Conservation (phyloP, 768 basidiomycete genomes). For the Mycena galopus region DNA sequence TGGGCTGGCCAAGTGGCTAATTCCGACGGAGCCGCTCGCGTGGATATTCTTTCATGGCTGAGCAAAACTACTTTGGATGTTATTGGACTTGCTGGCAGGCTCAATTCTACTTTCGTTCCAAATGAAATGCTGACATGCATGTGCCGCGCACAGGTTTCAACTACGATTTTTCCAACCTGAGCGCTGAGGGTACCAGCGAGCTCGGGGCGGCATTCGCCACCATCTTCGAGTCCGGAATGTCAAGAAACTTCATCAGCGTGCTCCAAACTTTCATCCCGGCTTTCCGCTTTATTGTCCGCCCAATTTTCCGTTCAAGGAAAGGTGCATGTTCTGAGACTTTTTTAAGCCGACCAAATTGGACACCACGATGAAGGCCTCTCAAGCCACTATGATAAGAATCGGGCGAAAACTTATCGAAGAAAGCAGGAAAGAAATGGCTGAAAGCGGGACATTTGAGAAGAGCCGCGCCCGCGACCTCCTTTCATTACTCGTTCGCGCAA, state of each 20-base stretch:
- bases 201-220: slow-evolving; percentile 58
- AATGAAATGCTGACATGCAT: too few relatives aligned
- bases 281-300: slow-evolving; percentile 48
- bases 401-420: slow-evolving; percentile 62
- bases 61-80: slow-evolving; percentile 69
- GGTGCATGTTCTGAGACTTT: not conserved
- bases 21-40: slow-evolving; percentile 32
- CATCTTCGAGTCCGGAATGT: slow-evolving; percentile 54
- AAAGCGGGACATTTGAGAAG: slow-evolving; percentile 46
- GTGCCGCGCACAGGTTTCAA: slow-evolving; percentile 34
- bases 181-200: slow-evolving; percentile 48
- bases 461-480: slow-evolving; percentile 65
- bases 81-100: slow-evolving; percentile 68
- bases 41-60: slow-evolving; percentile 67
- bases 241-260: slow-evolving; percentile 44
- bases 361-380: slow-evolving; percentile 46
- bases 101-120: slow-evolving; percentile 54
- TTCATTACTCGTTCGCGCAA: slow-evolving; percentile 71
- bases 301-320: not conserved
- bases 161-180: slow-evolving; percentile 32
- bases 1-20: slow-evolving; percentile 43
- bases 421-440: slow-evolving; percentile 57
- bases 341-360: slow-evolving; percentile 49
- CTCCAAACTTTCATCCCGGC: slow-evolving; percentile 46
- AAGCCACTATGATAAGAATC: slow-evolving; percentile 61